Base-by-base conservation (phyloP, 495 filamentous ascomycete species). In the Aspergillus ostianus region DNA sequence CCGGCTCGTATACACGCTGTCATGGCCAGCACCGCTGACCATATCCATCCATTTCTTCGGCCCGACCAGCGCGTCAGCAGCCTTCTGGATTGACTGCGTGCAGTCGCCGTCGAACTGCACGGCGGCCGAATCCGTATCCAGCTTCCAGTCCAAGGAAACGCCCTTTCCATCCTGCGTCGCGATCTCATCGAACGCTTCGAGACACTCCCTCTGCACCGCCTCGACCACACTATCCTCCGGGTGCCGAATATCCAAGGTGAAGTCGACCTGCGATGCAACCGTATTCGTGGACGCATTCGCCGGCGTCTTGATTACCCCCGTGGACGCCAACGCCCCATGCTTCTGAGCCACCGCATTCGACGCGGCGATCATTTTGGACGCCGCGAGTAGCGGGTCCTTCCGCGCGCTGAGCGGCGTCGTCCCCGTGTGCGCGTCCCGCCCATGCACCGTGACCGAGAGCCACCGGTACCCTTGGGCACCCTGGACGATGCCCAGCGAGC, bases 401-500 rank as follows among this genome's bases (percentile, higher is more conserved):
- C 77, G 72, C 10, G 66, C 59, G 19, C 55, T 65, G 30, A 90
- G 79, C 15, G 84, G 83, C 6, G 88, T 92, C 1, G 88, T 90
- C 6, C 89, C 89, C 1, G 87, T 90, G 68, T 91, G 89, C n/a
- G 81, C 82, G 61, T 87, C 86, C 48, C 79, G 73, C 6, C 88
- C 89, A 2, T 69, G 69, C 2, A 91, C 81, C 8, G 78, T 80
- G 15, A 92, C 55, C 61, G 18, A 81, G 81, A 74, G 79, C 88
- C 89, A 91, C 57, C 81, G 80, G 61, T 87, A 89, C 15, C 74
- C 72, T 57, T 77, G 74, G 15, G 85, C 88, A 5, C 87, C 90
- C 23, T 77, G 77, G 9, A 92, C 89, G 6, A 89, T 77, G 1
- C 87, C 88, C 49, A 90, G 82, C 41, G 84, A 83, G 51, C 81